Conservation (phyloP, 2,329 filamentous ascomycete species). For the Madurella mycetomatis region DNA sequence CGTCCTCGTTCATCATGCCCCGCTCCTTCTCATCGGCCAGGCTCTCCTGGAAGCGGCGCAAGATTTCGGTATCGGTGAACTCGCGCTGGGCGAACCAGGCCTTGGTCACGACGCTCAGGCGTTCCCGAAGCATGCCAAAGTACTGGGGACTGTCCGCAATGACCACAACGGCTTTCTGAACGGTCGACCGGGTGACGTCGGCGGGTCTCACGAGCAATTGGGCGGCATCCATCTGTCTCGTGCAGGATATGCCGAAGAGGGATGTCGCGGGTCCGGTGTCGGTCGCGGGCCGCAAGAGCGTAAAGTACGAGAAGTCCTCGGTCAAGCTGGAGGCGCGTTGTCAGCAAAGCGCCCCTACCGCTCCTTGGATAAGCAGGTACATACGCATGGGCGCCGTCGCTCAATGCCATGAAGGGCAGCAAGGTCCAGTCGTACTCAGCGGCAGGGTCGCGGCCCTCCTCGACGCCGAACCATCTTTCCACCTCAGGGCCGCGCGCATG, state of each 20-base stretch:
- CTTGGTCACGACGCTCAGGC: constrained; percentile 82
- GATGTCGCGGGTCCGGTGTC: constrained; percentile 61
- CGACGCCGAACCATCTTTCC: constrained; percentile 79
- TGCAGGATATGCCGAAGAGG: constrained; percentile 94
- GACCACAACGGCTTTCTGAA: constrained; percentile 96
- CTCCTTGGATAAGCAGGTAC: constrained; percentile 33
- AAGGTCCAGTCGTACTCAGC: constrained; percentile 83
- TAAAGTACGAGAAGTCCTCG: constrained; percentile 99
- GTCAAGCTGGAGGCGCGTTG: constrained; percentile 53
- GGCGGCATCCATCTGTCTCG: constrained; percentile 79
- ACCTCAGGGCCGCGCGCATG: constrained; percentile 88
- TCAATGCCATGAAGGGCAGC: constrained; percentile 90
- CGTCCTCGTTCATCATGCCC: constrained; percentile 57
- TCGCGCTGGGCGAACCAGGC: constrained; percentile 96
- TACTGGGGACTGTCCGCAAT: constrained; percentile 86
- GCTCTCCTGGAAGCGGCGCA: constrained; percentile 87
- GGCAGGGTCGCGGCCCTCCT: constrained; percentile 72
- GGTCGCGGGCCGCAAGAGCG: constrained; percentile 64
- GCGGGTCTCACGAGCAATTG: constrained; percentile 71
- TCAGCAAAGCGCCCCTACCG: background rate
- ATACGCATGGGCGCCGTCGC: constrained; percentile 90
- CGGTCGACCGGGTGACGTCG: constrained; percentile 94
- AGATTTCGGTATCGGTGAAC: constrained; percentile 86
- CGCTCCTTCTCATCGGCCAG: constrained; percentile 63
- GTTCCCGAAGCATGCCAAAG: constrained; percentile 86